Conservation (phyloP, 2,329 filamentous ascomycete genomes). For the Penicillium sp. region DNA sequence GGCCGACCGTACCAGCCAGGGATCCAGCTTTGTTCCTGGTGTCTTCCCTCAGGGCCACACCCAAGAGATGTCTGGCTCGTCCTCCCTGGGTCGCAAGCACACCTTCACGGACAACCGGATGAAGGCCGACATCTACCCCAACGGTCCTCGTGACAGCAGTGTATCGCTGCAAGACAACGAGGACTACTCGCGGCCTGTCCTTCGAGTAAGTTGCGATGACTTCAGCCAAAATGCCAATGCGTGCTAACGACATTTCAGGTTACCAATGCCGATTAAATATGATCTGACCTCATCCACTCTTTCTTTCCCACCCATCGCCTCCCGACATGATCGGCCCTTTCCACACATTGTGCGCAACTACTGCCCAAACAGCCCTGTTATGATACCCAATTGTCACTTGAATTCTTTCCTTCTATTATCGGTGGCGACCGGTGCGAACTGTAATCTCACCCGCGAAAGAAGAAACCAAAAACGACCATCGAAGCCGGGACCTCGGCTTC, state of each 20-base stretch:
- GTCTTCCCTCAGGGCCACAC: slow-evolving; percentile 30
- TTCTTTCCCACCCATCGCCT: slow-evolving; percentile 12
- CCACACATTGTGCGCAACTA: slow-evolving; percentile 29
- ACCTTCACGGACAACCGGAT: slow-evolving; percentile 46
- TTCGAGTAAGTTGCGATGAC: slow-evolving; percentile 36
- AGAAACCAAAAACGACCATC: neutral
- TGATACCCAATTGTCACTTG: slow-evolving; percentile 40
- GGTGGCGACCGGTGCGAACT: slow-evolving; percentile 4
- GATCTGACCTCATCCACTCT: slow-evolving; percentile 8
- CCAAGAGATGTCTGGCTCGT: slow-evolving; percentile 20
- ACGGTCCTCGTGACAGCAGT: slow-evolving; percentile 43
- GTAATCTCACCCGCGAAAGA: neutral
- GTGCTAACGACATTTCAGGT: slow-evolving; percentile 27
- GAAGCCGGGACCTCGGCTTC: neutral
- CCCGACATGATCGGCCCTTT: slow-evolving; percentile 19
- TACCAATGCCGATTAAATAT: slow-evolving; percentile 35
- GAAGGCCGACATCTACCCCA: slow-evolving; percentile 44
- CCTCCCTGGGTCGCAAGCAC: slow-evolving; percentile 24
- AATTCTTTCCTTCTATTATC: slow-evolving; percentile 23
- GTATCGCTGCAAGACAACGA: slow-evolving; percentile 49
- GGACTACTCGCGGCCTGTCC: slow-evolving; percentile 48
- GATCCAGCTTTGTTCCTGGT: slow-evolving; percentile 35
- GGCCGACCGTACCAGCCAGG: slow-evolving; percentile 33
- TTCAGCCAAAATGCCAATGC: neutral
- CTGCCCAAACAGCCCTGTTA: slow-evolving; percentile 34